Conservation (phyloP, 495 filamentous ascomycete genomes). For the Collariella sp. region DNA sequence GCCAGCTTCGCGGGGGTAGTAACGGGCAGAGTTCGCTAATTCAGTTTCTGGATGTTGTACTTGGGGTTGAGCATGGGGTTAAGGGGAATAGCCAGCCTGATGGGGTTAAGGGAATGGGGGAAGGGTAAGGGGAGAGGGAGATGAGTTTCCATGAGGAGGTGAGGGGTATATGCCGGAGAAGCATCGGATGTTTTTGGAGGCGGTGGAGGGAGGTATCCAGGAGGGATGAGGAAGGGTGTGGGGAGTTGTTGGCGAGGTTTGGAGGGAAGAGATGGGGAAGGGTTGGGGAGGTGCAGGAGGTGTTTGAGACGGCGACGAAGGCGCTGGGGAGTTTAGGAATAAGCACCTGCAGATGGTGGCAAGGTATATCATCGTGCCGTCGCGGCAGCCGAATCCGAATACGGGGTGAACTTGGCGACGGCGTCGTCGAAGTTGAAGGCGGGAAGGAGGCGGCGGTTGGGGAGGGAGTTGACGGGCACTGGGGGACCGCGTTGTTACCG, state of each 20-base stretch:
- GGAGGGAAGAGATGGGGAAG: slow-evolving; percentile 47
- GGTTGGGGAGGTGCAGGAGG: slow-evolving; percentile 46
- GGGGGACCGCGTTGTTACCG: slow-evolving; percentile 85
- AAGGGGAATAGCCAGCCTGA: slow-evolving; percentile 64
- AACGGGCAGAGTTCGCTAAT: slow-evolving; percentile 94
- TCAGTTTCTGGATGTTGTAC: slow-evolving; percentile 88
- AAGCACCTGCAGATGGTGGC: slow-evolving; percentile 90
- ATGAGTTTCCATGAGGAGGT: slow-evolving; percentile 88
- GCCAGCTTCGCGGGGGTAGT: slow-evolving; percentile 80
- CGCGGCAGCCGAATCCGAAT: slow-evolving; percentile 21
- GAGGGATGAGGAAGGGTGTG: slow-evolving; percentile 14
- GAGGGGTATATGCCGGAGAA: slow-evolving; percentile 85
- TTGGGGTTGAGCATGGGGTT: slow-evolving; percentile 80
- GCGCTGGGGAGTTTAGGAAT: slow-evolving; percentile 74
- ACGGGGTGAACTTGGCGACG: slow-evolving; percentile 54
- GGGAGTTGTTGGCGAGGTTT: slow-evolving; percentile 23
- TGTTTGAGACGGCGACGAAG: slow-evolving; percentile 72
- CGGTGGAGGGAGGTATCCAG: slow-evolving; percentile 49
- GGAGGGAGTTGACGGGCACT: slow-evolving; percentile 66
- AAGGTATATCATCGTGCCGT: slow-evolving; percentile 78
- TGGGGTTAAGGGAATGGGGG: slow-evolving; percentile 37
- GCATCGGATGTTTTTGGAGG: slow-evolving; percentile 72
- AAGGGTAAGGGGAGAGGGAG: slow-evolving; percentile 58
- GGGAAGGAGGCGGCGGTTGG: not conserved
- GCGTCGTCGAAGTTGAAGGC: slow-evolving; percentile 32